A percentile compares a stretch with the other conserved stretches of the same genome.
Conservation (phyloP, 2,329 filamentous ascomycete species). For the Clonostachys rosea region DNA sequence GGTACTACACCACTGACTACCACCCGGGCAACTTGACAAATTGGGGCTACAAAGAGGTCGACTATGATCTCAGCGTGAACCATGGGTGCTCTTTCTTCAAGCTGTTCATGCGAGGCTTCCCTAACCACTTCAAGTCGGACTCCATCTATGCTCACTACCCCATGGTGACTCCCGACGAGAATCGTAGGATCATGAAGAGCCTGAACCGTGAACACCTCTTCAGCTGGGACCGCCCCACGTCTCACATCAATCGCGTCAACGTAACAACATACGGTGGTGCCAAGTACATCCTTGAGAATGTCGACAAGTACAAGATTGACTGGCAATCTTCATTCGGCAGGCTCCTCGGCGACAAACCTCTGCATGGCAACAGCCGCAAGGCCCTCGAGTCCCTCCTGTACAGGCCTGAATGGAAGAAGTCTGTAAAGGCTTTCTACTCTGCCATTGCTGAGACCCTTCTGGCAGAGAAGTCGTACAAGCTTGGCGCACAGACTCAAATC, state of each 20-base stretch:
- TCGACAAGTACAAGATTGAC: conserved; percentile 56
- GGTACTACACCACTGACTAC: conserved; percentile 77
- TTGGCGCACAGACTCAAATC: conserved; percentile 52
- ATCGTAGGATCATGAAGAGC: conserved; percentile 63
- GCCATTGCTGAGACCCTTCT: conserved; percentile 58
- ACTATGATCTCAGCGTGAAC: conserved; percentile 69
- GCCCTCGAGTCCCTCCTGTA: conserved; percentile 55
- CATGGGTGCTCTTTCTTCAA: conserved; percentile 85
- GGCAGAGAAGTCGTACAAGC: conserved; percentile 57
- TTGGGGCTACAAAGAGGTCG: conserved; percentile 75
- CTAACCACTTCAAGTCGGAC: conserved; percentile 71
- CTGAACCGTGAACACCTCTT: conserved; percentile 66
- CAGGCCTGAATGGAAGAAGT: conserved; percentile 54
- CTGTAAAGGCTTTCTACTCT: conserved; percentile 65
- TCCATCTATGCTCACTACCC: conserved; percentile 80
- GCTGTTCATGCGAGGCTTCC: conserved; percentile 74
- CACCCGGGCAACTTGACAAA: conserved; percentile 71
- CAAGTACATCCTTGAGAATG: conserved; percentile 56
- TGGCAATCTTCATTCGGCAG: conserved; percentile 44
- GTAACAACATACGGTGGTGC: conserved; percentile 58
- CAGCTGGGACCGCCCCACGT: conserved; percentile 59
- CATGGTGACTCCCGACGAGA: conserved; percentile 67
- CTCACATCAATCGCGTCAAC: conserved; percentile 43
- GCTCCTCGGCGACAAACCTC: conserved; percentile 42
- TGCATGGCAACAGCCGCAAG: conserved; percentile 44